Conservation (phyloP, 108 stramenopile species). For the Cyclotella cryptica region DNA sequence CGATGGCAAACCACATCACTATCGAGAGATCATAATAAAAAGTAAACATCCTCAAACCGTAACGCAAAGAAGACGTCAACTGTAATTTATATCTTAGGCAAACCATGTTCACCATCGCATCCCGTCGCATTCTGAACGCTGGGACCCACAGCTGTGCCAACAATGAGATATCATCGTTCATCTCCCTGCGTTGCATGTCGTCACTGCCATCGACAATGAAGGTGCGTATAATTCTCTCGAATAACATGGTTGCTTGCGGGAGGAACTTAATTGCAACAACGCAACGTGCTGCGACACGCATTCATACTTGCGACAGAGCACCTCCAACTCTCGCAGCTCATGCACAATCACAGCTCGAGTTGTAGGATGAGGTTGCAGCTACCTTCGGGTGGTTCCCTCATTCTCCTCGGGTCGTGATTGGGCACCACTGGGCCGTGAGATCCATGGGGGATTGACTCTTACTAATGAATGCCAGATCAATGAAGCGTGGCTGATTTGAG, state of each 20-base stretch:
- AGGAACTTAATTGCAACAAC: too few relatives aligned
- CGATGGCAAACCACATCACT: too few relatives aligned
- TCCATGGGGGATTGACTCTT: constrained; percentile 41
- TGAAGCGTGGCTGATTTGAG: constrained; percentile 35
- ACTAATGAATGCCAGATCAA: constrained; percentile 48
- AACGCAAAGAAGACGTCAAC: not conserved
- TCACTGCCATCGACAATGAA: constrained; percentile 64
- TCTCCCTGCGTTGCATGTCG: constrained; percentile 53
- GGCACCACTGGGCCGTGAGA: constrained; percentile 12
- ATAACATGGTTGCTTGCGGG: too few relatives aligned
- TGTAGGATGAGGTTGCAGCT: constrained; percentile 35
- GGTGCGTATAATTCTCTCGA: constrained; percentile 21
- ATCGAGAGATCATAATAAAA: too few relatives aligned
- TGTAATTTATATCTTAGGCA: not conserved
- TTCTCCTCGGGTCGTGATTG: constrained; percentile 30
- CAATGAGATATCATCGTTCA: constrained; percentile 15
- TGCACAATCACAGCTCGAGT: constrained; percentile 12
- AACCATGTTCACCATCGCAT: constrained; percentile 44
- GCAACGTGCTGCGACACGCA: not conserved
- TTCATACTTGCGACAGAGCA: constrained; percentile 54
- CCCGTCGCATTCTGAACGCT: constrained; percentile 35
- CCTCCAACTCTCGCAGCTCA: constrained; percentile 33
- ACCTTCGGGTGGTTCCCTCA: constrained; percentile 18
- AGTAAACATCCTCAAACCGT: too few relatives aligned
- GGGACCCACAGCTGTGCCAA: constrained; percentile 6